Evolutionary conservation across 1,139 yeast genomes (phyloP), one percentile per base, ranked within the genome.

Genomic region (Hyphopichia pseudoburtonii): DNA sequence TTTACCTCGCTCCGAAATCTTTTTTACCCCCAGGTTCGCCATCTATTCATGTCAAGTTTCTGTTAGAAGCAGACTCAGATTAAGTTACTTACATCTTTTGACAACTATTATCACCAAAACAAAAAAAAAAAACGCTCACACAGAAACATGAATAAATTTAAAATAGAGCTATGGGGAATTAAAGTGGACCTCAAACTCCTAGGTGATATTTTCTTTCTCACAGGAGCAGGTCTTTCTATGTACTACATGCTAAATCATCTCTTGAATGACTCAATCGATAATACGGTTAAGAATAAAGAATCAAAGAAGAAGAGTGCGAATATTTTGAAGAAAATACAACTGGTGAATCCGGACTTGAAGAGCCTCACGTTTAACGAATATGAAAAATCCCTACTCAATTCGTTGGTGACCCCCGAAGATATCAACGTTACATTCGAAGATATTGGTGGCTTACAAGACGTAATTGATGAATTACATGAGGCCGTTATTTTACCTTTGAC

Each of bases 401-500:
- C 85, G n/a, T 86, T 90, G 33, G 82, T 90, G 6, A 78, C 88
- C 2, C 95, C 97, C 0, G 82, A 80, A 3, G 97, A 90, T 45
- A 85, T 92, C 33, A 72, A 76, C 17, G 83, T 84, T 4, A 72
- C 79, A 12, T 90, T 90, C 56, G 70, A 63, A 32, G 96, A 90
- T 56, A 78, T 92, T 38, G 98, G 97, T 19, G 98, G 98, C 0
- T 68, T 92, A 32, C 92, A 86, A 41, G 71, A 70, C 14, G 85
- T 88, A 32, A 78, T 92, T 27, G 92, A 83, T 41, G 97, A 90
- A 48, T 69, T 92, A 36, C 73, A 86, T 47, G 98, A 92, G 59
- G 78, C 90, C 37, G 96, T 92, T 8, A 77, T 92, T 34, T 81
- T 86, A 50, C 98, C 98, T 1, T 68, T 92, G 38, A 89, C 95